Evolutionary conservation across 208 protist genomes (phyloP).

Genomic region (Acanthamoeba lenticulata): DNA sequence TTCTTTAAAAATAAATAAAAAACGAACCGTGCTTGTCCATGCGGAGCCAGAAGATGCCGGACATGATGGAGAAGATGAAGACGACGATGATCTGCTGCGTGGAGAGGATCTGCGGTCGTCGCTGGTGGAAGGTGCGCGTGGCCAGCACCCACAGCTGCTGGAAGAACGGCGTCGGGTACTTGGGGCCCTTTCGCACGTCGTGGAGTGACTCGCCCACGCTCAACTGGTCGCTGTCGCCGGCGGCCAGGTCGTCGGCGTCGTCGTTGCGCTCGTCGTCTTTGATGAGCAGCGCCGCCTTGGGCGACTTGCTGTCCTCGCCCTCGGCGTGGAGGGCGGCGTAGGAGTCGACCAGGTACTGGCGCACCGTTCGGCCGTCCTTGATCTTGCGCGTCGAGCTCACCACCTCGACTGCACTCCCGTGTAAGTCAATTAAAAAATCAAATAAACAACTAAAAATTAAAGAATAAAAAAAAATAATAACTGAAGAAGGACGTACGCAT

Average conservation of each 20-base stretch:
- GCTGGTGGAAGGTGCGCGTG: slow-evolving; percentile 27
- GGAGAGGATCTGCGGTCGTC: background rate
- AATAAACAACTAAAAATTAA: no score
- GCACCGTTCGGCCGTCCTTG: slow-evolving; percentile 28
- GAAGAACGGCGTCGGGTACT: background rate
- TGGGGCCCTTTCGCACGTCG: background rate
- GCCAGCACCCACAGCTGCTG: slow-evolving; percentile 64
- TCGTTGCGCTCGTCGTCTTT: no score
- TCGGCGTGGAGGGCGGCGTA: background rate
- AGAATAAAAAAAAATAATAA: no score
- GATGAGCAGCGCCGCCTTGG: background rate
- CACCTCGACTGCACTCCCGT: slow-evolving; percentile 46
- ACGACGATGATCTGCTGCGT: slow-evolving; percentile 55
- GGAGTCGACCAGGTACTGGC: slow-evolving; percentile 18
- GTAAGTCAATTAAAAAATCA: no score
- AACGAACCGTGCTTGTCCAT: background rate
- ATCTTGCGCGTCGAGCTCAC: background rate
- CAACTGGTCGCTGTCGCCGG: no score
- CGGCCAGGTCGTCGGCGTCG: no score
- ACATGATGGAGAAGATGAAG: slow-evolving; percentile 58
- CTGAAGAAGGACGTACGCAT: no score
- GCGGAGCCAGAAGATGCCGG: slow-evolving; percentile 67
- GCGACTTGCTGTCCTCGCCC: no score
- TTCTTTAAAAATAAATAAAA: no score
- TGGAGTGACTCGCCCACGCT: background rate